Percentiles rank a stretch among this genome's conserved stretches.
Conservation (phyloP, 1,139 yeast genomes). For the Arxiozyma telluris region DNA sequence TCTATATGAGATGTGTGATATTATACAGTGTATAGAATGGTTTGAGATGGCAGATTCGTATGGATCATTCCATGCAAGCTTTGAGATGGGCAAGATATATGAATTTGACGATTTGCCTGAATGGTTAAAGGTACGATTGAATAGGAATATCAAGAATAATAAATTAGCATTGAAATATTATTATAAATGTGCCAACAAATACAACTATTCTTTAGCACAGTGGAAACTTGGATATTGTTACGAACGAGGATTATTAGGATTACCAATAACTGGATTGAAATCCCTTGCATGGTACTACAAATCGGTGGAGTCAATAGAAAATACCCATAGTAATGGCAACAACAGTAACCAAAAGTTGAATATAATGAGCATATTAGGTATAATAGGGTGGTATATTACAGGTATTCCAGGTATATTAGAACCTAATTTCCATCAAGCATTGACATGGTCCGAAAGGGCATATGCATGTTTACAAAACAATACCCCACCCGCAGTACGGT, state of each 20-base stretch:
- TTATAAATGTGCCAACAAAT: conserved; percentile 60
- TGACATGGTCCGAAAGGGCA: background rate
- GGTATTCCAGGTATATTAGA: conserved; percentile 67
- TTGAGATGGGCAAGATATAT: conserved; percentile 61
- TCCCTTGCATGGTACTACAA: conserved; percentile 86
- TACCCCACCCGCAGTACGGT: background rate
- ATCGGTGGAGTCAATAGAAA: conserved; percentile 41
- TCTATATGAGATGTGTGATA: conserved; percentile 34
- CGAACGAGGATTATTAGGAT: conserved; percentile 72
- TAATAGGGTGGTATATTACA: conserved; percentile 85
- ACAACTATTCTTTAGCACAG: conserved; percentile 73
- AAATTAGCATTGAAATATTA: conserved; percentile 60
- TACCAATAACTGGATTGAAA: conserved; percentile 57
- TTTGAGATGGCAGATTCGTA: conserved; percentile 43
- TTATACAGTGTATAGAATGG: conserved; percentile 47
- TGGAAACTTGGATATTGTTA: conserved; percentile 79
- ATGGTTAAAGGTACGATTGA: conserved; percentile 12
- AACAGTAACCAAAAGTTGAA: conserved; percentile 43
- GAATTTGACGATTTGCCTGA: conserved; percentile 43
- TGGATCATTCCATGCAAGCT: conserved; percentile 43
- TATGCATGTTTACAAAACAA: background rate
- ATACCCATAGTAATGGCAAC: background rate
- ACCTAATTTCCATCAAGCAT: conserved; percentile 42
- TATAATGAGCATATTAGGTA: conserved; percentile 80
- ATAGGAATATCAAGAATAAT: conserved; percentile 34